Conservation (phyloP, 352 stramenopile genomes). For the Phytophthora chlamydospora region DNA sequence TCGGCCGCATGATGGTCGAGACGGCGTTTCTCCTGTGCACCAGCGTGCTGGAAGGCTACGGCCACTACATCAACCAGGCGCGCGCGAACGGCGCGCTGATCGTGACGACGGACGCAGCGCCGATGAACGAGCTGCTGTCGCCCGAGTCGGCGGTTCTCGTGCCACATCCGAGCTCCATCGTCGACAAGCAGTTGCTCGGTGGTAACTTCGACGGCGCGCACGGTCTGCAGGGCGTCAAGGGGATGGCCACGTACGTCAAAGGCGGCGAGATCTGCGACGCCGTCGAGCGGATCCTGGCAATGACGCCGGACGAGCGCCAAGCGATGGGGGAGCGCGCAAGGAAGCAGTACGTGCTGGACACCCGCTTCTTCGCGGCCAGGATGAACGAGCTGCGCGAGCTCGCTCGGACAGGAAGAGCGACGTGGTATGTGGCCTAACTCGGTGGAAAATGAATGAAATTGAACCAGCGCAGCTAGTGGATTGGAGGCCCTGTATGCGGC, state of each 20-base stretch:
- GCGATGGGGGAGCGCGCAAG: slow-evolving; percentile 32
- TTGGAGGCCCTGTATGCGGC: background rate
- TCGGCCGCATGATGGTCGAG: slow-evolving; percentile 52
- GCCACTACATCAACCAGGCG: slow-evolving; percentile 78
- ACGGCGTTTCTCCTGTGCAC: slow-evolving; percentile 56
- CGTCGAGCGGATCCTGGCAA: slow-evolving; percentile 43
- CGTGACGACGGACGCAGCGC: slow-evolving; percentile 52
- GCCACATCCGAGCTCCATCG: slow-evolving; percentile 15
- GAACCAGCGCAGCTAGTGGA: background rate
- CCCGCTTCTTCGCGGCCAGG: slow-evolving; percentile 26
- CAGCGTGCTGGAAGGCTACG: slow-evolving; percentile 62
- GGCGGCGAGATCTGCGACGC: slow-evolving; percentile 49
- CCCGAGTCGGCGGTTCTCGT: slow-evolving; percentile 47
- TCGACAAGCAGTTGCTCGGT: slow-evolving; percentile 48
- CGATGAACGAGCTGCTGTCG: slow-evolving; percentile 71
- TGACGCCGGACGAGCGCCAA: slow-evolving; percentile 42
- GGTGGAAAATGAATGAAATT: slow-evolving; percentile 13
- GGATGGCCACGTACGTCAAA: slow-evolving; percentile 52
- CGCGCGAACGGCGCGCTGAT: slow-evolving; percentile 51
- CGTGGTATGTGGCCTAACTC: slow-evolving; percentile 20
- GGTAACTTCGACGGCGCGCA: slow-evolving; percentile 38
- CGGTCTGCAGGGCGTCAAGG: slow-evolving; percentile 46
- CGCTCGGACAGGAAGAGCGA: slow-evolving; percentile 8
- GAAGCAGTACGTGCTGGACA: slow-evolving; percentile 39
- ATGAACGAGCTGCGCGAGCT: slow-evolving; percentile 33